Percentiles rank a stretch among this genome's conserved stretches.
Conservation (phyloP, 352 stramenopile species). For the Globisporangium okanoganense region DNA sequence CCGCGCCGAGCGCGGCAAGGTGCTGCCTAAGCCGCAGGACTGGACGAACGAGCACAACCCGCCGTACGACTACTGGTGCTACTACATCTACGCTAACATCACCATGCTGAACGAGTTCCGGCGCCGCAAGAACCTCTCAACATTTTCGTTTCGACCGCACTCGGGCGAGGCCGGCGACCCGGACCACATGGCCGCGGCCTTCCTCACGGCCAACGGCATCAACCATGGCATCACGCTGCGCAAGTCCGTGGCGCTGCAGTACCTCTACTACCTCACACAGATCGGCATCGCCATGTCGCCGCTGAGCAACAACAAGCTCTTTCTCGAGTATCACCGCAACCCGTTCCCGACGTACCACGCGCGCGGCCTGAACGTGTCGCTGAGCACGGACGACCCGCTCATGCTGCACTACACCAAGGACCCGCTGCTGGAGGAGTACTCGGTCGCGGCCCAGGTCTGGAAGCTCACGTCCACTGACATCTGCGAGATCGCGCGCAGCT, state of each 20-base stretch:
- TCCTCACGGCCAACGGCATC: constrained; percentile 91
- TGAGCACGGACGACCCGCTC: constrained; percentile 98
- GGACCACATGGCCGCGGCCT: constrained; percentile 93
- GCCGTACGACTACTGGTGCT: constrained; percentile 95
- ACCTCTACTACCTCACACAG: constrained; percentile 99
- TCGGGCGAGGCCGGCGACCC: constrained; percentile 97
- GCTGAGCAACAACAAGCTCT: constrained; percentile 95
- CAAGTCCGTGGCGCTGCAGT: constrained; percentile 96
- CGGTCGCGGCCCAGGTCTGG: constrained; percentile 91
- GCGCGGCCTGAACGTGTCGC: constrained; percentile 96
- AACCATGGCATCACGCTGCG: constrained; percentile 99
- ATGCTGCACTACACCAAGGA: constrained; percentile 99
- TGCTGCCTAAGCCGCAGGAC: constrained; percentile 68
- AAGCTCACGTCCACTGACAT: constrained; percentile 96
- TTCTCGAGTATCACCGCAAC: constrained; percentile 94
- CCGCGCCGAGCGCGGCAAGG: constrained; percentile 74
- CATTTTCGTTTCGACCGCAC: constrained; percentile 98
- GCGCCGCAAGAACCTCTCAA: constrained; percentile 81
- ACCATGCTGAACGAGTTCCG: constrained; percentile 95
- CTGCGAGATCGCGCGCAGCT: constrained; percentile 98
- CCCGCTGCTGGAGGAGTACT: constrained; percentile 96
- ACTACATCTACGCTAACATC: constrained; percentile 98
- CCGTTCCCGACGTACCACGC: constrained; percentile 95
- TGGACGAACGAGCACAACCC: constrained; percentile 91
- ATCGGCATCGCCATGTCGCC: constrained; percentile 94